These are phyloP conservation scores for Phytopythium boreale DNA, from an alignment of 352 stramenopile species.

Conservation along the genomic window DNA sequence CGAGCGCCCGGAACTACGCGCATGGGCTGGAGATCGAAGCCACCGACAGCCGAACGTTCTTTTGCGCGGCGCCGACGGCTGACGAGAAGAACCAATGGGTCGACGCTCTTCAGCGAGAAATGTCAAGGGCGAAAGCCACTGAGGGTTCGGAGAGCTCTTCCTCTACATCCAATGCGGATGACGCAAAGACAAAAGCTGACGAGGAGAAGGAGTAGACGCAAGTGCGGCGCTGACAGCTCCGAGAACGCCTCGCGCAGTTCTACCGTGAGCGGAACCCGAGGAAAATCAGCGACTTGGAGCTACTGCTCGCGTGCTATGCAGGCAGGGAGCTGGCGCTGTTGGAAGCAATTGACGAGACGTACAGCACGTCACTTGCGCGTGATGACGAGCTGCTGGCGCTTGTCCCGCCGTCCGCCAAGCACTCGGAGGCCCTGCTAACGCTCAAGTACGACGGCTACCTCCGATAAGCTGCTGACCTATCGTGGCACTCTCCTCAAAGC, in stretches of 20 bases:
- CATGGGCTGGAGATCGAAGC: slow-evolving; percentile 73
- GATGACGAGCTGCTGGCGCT: slow-evolving; percentile 34
- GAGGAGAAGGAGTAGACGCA: slow-evolving; percentile 17
- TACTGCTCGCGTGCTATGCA: slow-evolving; percentile 43
- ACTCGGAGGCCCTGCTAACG: slow-evolving; percentile 25
- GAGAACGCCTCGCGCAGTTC: slow-evolving; percentile 41
- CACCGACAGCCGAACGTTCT: slow-evolving; percentile 63
- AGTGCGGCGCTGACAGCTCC: slow-evolving; percentile 18
- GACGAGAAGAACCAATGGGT: slow-evolving; percentile 66
- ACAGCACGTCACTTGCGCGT: slow-evolving; percentile 24
- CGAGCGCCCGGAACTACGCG: slow-evolving; percentile 40
- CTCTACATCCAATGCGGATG: slow-evolving; percentile 6
- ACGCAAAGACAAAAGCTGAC: slow-evolving; percentile 4
- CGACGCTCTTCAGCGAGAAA: slow-evolving; percentile 49
- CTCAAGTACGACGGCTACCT: slow-evolving; percentile 41
- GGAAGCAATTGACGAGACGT: slow-evolving; percentile 44
- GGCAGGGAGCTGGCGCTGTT: slow-evolving; percentile 42
- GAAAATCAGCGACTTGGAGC: slow-evolving; percentile 47
- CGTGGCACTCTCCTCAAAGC: slow-evolving; percentile 32
- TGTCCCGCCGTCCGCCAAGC: slow-evolving; percentile 24
- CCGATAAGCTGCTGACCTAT: slow-evolving; percentile 23
- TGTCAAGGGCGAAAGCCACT: slow-evolving; percentile 25
- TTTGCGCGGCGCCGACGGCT: slow-evolving; percentile 49
- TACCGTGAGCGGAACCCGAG: slow-evolving; percentile 54
- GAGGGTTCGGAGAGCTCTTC: neutral